phyloP scores from a whole-genome alignment of 345 rosid genomes.

The Xanthoceras sorbifolium region DNA sequence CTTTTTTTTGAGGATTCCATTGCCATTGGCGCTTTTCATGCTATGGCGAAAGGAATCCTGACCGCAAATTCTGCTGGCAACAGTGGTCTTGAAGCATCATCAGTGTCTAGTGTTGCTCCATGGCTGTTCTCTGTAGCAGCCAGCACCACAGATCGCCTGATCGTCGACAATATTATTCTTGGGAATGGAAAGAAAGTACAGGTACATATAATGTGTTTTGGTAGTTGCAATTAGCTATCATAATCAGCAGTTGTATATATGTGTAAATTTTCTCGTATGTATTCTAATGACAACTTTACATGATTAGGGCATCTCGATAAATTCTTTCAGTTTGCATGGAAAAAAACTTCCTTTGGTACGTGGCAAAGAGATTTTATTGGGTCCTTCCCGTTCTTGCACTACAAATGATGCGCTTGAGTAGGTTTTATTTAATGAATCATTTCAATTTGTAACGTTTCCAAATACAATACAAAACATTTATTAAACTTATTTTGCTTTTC shows the following conservation, averaged over 20 bases:
- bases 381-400: no score
- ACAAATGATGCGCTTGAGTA: no score
- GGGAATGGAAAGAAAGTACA: slow-evolving; percentile 37
- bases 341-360: no score
- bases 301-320: slow-evolving; percentile 42
- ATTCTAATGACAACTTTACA: background rate
- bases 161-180: slow-evolving; percentile 39
- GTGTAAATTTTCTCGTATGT: no score
- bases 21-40: slow-evolving; percentile 55
- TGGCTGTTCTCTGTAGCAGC: slow-evolving; percentile 58
- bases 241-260: background rate
- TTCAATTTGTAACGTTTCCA: no score
- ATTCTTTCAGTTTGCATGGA: slow-evolving; percentile 9
- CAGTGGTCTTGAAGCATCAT: background rate
- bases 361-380: no score
- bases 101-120: slow-evolving; percentile 30
- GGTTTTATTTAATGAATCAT: no score
- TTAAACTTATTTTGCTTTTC: background rate
- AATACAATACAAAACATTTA: no score
- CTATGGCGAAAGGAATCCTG: slow-evolving; percentile 52
- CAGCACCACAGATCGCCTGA: slow-evolving; percentile 43
- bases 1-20: slow-evolving; percentile 2
- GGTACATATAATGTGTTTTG: slow-evolving; percentile 30
- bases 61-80: slow-evolving; percentile 47
- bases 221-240: background rate